Conservation (phyloP, 495 filamentous ascomycete genomes). For the Aspergillus cavernicola region DNA sequence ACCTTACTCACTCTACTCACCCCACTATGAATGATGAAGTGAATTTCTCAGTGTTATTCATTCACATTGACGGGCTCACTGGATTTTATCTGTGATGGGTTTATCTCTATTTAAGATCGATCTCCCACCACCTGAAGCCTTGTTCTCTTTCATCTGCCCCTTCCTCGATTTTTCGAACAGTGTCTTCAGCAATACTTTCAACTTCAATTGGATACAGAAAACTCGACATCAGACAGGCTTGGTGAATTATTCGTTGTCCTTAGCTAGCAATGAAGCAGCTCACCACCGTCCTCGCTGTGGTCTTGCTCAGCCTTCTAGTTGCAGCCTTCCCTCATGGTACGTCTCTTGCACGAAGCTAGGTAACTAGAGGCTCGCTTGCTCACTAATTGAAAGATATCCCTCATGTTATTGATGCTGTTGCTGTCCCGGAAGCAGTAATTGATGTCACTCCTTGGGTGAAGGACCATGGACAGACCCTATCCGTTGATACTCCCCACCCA, state of each 20-base stretch:
- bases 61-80: background rate
- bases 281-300: constrained; percentile 2
- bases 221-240: no score
- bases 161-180: no score
- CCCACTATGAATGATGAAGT: background rate
- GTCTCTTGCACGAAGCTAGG: background rate
- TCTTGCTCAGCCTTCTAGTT: constrained; percentile 11
- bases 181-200: no score
- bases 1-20: background rate
- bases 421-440: constrained; percentile 18
- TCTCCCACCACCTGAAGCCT: no score
- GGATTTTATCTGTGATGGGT: background rate
- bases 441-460: constrained; percentile 65
- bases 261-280: constrained; percentile 15
- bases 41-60: background rate
- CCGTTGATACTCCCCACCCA: constrained; percentile 18
- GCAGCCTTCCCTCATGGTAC: constrained; percentile 16
- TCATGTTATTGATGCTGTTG: constrained; percentile 6
- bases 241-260: background rate
- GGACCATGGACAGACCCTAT: constrained; percentile 52
- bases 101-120: no score
- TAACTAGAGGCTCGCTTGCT: no score
- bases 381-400: background rate
- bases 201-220: no score
- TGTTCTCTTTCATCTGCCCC: no score